These are phyloP conservation scores for Wallemia mellicola DNA, from an alignment of 1,284 basidiomycete species.

Conservation along the genomic window DNA sequence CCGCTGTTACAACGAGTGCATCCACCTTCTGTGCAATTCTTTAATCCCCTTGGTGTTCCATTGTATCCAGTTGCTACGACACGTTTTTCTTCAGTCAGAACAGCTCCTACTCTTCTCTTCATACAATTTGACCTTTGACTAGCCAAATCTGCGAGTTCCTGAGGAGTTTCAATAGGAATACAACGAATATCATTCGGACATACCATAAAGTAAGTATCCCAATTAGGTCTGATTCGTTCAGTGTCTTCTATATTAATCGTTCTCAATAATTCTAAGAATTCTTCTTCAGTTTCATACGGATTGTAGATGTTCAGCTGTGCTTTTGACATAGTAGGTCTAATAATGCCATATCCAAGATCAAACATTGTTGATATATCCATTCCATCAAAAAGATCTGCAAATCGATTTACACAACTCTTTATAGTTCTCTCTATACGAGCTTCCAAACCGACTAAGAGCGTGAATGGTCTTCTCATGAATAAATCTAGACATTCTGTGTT, in stretches of 20 bases:
- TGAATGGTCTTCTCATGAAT: neutral
- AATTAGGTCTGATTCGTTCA: slow-evolving; percentile 48
- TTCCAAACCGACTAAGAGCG: neutral
- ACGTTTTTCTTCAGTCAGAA: slow-evolving; percentile 29
- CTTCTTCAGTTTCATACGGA: slow-evolving; percentile 25
- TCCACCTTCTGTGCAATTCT: slow-evolving; percentile 63
- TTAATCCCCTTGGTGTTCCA: slow-evolving; percentile 67
- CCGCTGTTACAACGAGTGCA: slow-evolving; percentile 47
- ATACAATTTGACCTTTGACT: slow-evolving; percentile 77
- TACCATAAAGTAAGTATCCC: slow-evolving; percentile 96
- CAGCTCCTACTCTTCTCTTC: slow-evolving; percentile 84
- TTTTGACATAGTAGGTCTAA: neutral
- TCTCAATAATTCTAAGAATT: slow-evolving; percentile 33
- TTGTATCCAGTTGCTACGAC: slow-evolving; percentile 94
- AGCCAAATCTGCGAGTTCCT: slow-evolving; percentile 59
- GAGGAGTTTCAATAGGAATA: no score
- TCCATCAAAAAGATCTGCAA: neutral
- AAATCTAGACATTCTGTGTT: slow-evolving; percentile 1
- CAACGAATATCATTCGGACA: no score
- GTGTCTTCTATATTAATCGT: slow-evolving; percentile 34
- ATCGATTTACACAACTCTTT: neutral
- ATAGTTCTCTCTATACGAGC: neutral
- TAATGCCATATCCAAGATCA: neutral
- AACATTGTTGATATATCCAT: no score
- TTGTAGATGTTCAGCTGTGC: slow-evolving; percentile 43